Evolutionary conservation across 108 stramenopile species (phyloP), one percentile per base, ranked within the genome.

Genomic region (Cylindrotheca closterium): DNA sequence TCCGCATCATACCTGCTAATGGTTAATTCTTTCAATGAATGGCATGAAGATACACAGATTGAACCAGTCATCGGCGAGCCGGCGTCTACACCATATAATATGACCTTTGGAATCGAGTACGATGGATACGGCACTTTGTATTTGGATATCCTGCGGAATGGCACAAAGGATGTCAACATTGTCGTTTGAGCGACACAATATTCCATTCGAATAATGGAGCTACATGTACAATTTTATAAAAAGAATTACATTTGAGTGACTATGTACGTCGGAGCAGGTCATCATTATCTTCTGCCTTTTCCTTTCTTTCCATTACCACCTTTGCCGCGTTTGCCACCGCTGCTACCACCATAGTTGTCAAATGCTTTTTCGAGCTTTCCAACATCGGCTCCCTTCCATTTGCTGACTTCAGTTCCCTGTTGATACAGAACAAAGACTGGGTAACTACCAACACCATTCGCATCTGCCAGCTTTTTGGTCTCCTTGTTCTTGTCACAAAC

Each of bases 11-110:
- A 63, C n/a, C n/a, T 79, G 30, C 33, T 79, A 2, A 22, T 80
- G 52, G 64, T 80, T 2, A 77, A 73, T 33, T 77, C 74, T 12
- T 80, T 80, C 59, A 80, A 79, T 59, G 78, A 79, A 37, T 79
- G 78, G 78, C 78, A 79, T 34, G 78, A 79, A 51, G 78, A 73
- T 48, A 75, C 78, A 22, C 73, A 74, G 46, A 54, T 74, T 4
- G 78, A 79, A 59, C 78, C 78, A 24, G n/a, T n/a, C n/a, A 24
- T 45, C 10, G 45, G 45, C 2, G 15, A 29, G 17, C 28, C 42
- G 15, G 46, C 58, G 1, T 26, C 8, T 2, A 12, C 42, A 46
- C 58, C 58, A 17, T 45, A 46, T 15, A 29, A n/a, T 31, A 33
- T 33, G 21, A 60, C 58, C 2, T 4, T 24, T 12, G 58, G 58